Evolutionary conservation across 305 asterid genomes (phyloP).

Genomic region (Stenogyne calaminthoides): DNA sequence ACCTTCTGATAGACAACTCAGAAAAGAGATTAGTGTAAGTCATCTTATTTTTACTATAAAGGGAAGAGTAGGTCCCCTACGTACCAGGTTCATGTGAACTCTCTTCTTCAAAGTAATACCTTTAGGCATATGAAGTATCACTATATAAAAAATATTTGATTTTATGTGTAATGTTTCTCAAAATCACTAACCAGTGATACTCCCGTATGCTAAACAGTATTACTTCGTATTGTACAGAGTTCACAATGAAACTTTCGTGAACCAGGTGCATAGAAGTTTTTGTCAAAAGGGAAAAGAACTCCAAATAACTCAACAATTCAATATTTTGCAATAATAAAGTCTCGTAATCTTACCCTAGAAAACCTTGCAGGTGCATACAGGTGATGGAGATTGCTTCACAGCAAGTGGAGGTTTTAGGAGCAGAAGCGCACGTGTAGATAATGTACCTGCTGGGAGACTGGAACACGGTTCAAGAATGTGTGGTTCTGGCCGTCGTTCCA

Average conservation of each 20-base stretch:
- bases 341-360: neutral
- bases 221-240: too few relatives aligned
- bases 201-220: too few relatives aligned
- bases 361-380: conserved; percentile 42
- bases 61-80: neutral
- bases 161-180: too few relatives aligned
- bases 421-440: conserved; percentile 42
- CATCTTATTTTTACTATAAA: neutral
- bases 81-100: too few relatives aligned
- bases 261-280: too few relatives aligned
- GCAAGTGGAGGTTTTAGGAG: conserved; percentile 40
- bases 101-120: too few relatives aligned
- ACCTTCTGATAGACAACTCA: conserved; percentile 32
- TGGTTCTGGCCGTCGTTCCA: conserved; percentile 41
- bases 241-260: too few relatives aligned
- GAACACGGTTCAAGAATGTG: conserved; percentile 38
- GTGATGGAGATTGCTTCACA: conserved; percentile 30
- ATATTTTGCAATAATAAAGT: neutral
- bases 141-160: too few relatives aligned
- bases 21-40: conserved; percentile 38
- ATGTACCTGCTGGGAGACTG: conserved; percentile 35
- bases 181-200: too few relatives aligned
- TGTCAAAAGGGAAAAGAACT: neutral
- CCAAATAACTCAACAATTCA: neutral
- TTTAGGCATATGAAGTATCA: too few relatives aligned